These are phyloP conservation scores for Aureobasidium sp. DNA, from an alignment of 2,329 filamentous ascomycete genomes.

Conservation along the genomic window DNA sequence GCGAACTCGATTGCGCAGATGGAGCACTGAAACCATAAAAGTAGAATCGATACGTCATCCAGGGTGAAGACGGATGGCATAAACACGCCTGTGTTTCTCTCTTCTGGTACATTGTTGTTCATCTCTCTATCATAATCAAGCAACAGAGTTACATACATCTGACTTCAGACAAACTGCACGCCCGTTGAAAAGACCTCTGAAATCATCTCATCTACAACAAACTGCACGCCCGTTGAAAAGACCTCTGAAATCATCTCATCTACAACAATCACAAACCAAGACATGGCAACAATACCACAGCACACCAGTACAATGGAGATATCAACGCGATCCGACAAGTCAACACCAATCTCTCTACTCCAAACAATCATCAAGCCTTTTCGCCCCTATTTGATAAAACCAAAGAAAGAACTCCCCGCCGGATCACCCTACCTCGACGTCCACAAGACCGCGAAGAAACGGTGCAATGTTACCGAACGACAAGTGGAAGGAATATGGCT, in stretches of 20 bases:
- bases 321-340: slow-evolving; percentile 28
- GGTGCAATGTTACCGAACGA: slow-evolving; percentile 35
- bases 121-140: background rate
- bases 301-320: background rate
- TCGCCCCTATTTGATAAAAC: slow-evolving; percentile 30
- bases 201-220: background rate
- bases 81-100: background rate
- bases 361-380: slow-evolving; percentile 35
- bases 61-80: background rate
- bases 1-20: background rate
- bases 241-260: too few relatives aligned
- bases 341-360: slow-evolving; percentile 29
- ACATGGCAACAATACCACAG: background rate
- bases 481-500: slow-evolving; percentile 38
- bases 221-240: background rate
- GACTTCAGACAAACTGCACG: background rate
- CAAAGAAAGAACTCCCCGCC: slow-evolving; percentile 27
- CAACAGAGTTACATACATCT: background rate
- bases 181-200: too few relatives aligned
- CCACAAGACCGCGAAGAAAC: slow-evolving; percentile 28
- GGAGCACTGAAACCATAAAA: background rate
- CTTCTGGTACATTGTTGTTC: background rate
- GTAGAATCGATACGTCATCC: background rate
- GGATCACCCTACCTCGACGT: slow-evolving; percentile 37
- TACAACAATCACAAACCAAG: background rate